phyloP scores from a whole-genome alignment of 2,329 filamentous ascomycete genomes.

The Cladosporium phlei region DNA sequence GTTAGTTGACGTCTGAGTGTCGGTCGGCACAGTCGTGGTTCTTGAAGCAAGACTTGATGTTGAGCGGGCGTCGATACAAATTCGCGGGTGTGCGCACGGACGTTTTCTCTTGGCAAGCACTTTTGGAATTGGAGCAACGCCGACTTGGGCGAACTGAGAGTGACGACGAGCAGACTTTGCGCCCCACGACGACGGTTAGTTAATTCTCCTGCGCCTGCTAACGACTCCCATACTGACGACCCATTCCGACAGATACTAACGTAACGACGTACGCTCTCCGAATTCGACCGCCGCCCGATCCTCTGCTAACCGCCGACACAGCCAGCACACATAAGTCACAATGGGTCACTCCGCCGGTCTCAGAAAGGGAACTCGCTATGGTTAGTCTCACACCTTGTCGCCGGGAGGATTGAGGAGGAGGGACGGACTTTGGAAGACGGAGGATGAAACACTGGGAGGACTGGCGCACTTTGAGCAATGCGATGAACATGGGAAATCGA shows the following conservation, averaged over 20 bases:
- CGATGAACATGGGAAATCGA: slow-evolving; percentile 7
- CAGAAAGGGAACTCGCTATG: slow-evolving; percentile 40
- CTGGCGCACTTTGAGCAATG: slow-evolving; percentile 47
- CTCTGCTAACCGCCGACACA: slow-evolving; percentile 18
- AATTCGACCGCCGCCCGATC: background rate
- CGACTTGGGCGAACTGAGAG: slow-evolving; percentile 6
- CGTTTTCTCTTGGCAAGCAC: slow-evolving; percentile 8
- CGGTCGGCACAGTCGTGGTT: slow-evolving; percentile 10
- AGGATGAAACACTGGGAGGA: background rate
- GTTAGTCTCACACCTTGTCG: slow-evolving; percentile 24
- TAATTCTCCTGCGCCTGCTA: slow-evolving; percentile 5
- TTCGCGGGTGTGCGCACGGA: slow-evolving; percentile 9
- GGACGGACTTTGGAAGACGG: slow-evolving; percentile 3
- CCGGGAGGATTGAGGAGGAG: slow-evolving; percentile 2
- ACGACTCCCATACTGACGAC: slow-evolving; percentile 10
- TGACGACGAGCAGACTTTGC: slow-evolving; percentile 13
- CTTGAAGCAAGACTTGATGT: slow-evolving; percentile 1
- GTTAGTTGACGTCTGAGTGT: slow-evolving; percentile 13
- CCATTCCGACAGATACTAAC: slow-evolving; percentile 12
- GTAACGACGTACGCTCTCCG: slow-evolving; percentile 12
- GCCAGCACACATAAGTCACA: slow-evolving; percentile 33
- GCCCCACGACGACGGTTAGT: slow-evolving; percentile 12
- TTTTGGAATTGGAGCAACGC: background rate
- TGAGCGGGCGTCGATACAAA: slow-evolving; percentile 9
- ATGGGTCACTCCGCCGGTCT: slow-evolving; percentile 53